Evolutionary conservation across 192 early-diverging fungal genomes (phyloP).

Genomic region (Coemansia sp.): DNA sequence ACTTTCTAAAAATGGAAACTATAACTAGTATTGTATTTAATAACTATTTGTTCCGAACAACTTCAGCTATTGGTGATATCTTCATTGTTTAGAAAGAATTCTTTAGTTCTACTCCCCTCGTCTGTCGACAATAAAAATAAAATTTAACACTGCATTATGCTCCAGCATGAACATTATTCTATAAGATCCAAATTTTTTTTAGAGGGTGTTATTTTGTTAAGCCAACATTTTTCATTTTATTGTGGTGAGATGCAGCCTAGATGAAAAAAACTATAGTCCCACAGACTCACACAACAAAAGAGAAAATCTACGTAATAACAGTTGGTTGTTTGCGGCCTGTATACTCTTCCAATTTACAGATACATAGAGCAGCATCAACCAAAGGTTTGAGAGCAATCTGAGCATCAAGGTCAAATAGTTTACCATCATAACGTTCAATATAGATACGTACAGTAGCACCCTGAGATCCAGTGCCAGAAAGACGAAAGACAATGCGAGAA

Average conservation of each 20-base stretch:
- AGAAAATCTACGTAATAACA: conserved; percentile 68
- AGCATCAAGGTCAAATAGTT: conserved; percentile 65
- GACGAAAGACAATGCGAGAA: conserved; percentile 87
- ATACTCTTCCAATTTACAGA: conserved; percentile 73
- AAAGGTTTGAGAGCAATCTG: conserved; percentile 86
- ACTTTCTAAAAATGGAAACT: too few relatives aligned
- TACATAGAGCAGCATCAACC: conserved; percentile 77
- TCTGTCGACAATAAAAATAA: too few relatives aligned
- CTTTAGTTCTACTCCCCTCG: too few relatives aligned
- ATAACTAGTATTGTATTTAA: too few relatives aligned
- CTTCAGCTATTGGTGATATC: too few relatives aligned
- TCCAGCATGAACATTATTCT: too few relatives aligned
- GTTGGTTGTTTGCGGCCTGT: conserved; percentile 90
- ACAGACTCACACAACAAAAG: not conserved
- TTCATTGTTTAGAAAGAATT: too few relatives aligned
- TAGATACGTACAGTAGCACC: conserved; percentile 96
- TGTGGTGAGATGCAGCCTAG: not conserved
- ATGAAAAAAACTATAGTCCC: not conserved
- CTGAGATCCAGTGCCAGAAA: conserved; percentile 91
- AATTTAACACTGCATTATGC: too few relatives aligned
- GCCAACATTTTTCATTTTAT: too few relatives aligned
- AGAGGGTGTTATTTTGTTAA: too few relatives aligned
- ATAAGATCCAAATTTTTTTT: too few relatives aligned
- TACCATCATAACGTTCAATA: conserved; percentile 76
- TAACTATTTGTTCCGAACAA: too few relatives aligned